Base-by-base conservation (phyloP, 2,329 filamentous ascomycete genomes). In the Ceratocystis cacaofunesta region DNA sequence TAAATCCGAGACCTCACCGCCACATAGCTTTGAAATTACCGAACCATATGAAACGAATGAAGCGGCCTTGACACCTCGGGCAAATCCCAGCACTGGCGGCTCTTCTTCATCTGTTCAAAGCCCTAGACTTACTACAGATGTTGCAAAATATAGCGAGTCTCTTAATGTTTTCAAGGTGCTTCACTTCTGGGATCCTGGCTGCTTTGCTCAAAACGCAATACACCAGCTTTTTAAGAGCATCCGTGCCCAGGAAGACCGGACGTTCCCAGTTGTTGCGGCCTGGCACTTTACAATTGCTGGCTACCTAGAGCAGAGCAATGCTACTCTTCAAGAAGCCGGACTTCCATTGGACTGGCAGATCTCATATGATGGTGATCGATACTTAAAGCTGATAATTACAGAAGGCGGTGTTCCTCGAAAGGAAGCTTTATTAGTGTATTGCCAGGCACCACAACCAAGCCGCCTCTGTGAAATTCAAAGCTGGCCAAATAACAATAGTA, bases 281-380 rank as follows among this genome's bases (percentile, higher is more conserved):
- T 58, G 55, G 55, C 17, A 58, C 55, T 58, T 58, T 8, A 58
- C 55, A 15, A 17, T 58, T 19, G 7, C 25, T n/a, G 30, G 61
- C 7, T 62, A 62, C 2, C 12, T 62, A 12, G 41, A 46, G 5
- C 61, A 62, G 22, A 50, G 61, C 43, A 62, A 62, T 17, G n/a
- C 25, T 15, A n/a, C 25, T n/a, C 30, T 62, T 19, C 28, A 62
- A 32, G 19, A 15, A 1, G 25, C 25, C 15, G 22, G 17, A 5
- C n/a, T 62, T 30, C 61, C 61, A 7, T 15, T 62, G 61, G 28
- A n/a, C 10, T 62, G 61, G 61, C 61, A 62, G 43, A 48, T 62
- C 4, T 30, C 46, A 17, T 62, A 25, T 22, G 43, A 62, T 15
- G 43, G 43, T 32, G 55, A 58, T 7, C 55, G 22, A 8, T 58